Evolutionary conservation across 805 yeast genomes (phyloP), one percentile per base, ranked within the genome.

Genomic region (Starmerella etchellsii): DNA sequence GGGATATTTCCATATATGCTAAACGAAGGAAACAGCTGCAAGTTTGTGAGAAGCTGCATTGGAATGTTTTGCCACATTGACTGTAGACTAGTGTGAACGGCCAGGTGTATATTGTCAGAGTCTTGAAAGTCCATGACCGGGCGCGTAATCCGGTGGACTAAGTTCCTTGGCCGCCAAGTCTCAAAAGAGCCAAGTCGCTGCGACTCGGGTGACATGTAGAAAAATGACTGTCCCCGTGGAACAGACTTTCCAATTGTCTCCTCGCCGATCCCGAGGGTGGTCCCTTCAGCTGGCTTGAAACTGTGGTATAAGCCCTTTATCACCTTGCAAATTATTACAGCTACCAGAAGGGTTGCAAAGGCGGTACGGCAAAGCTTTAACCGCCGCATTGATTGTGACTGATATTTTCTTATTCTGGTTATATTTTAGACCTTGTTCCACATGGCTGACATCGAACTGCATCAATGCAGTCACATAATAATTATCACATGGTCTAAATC

Each of bases 151-250:
- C 36, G 32, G 33, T 31, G 25, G 10, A 44, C 39, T 20, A 37
- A 25, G 22, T 39, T 45, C 15, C 53, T 52, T 0, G 59, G 56
- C 15, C 60, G 43, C 60, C 60, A 56, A 3, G 54, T 46, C 32
- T 56, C 58, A 31, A 49, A 53, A n/a, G 56, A 48, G 4, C 48
- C 48, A 30, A 47, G 52, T 19, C 60, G 39, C 24, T 51, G 50
- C 18, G 55, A 48, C 16, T 53, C 55, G 10, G 58, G 54, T 28
- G 47, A 52, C 4, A 51, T 44, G 32, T 55, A 54, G 45, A 47
- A 54, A 34, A 37, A 56, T 2, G 57, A 35, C 16, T 49, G 50
- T 14, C 53, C 53, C n/a, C 51, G 31, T 1, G 50, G 46, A 1
- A 49, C 50, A 6, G 25, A n/a, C n/a, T n/a, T n/a, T n/a, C n/a